These are phyloP conservation scores for Truncatella angustata DNA, from an alignment of 2,329 filamentous ascomycete species.

Conservation along the genomic window DNA sequence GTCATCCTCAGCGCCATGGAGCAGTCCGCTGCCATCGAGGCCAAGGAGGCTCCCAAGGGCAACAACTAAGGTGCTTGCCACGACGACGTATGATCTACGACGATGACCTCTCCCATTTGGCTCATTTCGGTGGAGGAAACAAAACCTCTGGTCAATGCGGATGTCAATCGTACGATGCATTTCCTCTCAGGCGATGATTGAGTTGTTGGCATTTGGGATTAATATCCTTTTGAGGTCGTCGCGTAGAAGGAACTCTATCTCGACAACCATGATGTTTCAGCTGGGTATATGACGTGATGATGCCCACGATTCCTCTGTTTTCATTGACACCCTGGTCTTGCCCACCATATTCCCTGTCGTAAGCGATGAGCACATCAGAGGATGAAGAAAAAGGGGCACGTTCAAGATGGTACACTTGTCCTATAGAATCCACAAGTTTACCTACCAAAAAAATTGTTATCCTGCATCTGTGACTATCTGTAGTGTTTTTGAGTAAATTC, in stretches of 20 bases:
- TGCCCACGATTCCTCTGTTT: constrained; percentile 32
- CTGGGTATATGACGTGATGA: constrained; percentile 35
- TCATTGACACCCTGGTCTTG: constrained; percentile 31
- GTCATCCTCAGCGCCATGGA: constrained; percentile 94
- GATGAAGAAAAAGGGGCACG: constrained; percentile 34
- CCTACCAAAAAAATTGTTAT: constrained; percentile 1
- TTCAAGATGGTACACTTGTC: constrained; percentile 32
- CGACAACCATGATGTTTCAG: constrained; percentile 40
- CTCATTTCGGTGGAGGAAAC: no score
- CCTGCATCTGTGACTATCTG: no score
- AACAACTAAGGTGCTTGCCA: constrained; percentile 23
- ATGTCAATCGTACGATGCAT: constrained; percentile 14
- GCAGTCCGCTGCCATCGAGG: constrained; percentile 88
- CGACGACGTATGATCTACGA: constrained; percentile 18
- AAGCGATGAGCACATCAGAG: constrained; percentile 19
- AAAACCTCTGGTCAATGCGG: constrained; percentile 10
- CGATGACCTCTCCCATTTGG: constrained; percentile 24
- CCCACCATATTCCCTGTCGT: constrained; percentile 29
- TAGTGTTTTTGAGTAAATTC: no score
- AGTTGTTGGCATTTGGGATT: constrained; percentile 23
- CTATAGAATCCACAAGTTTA: constrained; percentile 30
- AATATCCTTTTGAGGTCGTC: constrained; percentile 39
- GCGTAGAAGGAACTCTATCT: constrained; percentile 40
- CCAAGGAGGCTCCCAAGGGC: constrained; percentile 78
- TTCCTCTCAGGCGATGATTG: constrained; percentile 24